Evolutionary conservation across 2,329 filamentous ascomycete species (phyloP).

Genomic region (Epichloe sylvatica): DNA sequence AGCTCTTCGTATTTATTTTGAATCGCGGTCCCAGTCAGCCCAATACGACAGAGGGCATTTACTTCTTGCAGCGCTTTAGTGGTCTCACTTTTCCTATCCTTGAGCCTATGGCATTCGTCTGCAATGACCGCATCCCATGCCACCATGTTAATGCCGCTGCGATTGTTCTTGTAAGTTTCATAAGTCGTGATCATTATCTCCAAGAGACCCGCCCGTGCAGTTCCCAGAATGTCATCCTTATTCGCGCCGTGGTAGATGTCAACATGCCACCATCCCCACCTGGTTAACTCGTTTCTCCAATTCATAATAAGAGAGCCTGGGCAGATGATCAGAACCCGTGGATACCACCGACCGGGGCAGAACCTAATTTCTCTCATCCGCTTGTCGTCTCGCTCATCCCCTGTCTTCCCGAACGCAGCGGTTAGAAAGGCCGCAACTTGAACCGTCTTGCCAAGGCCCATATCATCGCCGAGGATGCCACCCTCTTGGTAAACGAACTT

Average conservation of each 20-base stretch:
- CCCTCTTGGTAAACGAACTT: conserved; percentile 85
- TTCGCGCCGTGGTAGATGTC: conserved; percentile 62
- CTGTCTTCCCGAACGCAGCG: conserved; percentile 86
- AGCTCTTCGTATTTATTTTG: conserved; percentile 97
- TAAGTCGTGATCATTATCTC: conserved; percentile 96
- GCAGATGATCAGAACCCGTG: conserved; percentile 67
- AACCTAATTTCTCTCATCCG: conserved; percentile 76
- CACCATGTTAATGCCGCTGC: conserved; percentile 62
- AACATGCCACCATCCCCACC: conserved; percentile 94
- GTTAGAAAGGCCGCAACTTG: conserved; percentile 89
- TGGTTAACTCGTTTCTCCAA: conserved; percentile 72
- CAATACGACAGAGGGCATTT: conserved; percentile 84
- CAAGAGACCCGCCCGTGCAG: conserved; percentile 60
- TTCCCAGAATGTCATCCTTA: conserved; percentile 56
- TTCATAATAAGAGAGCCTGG: conserved; percentile 81
- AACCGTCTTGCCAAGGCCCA: conserved; percentile 94
- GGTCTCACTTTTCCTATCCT: conserved; percentile 51
- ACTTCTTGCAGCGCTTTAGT: conserved; percentile 80
- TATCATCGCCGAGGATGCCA: conserved; percentile 86
- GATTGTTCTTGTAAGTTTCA: conserved; percentile 69
- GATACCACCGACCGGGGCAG: conserved; percentile 54
- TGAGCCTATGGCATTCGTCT: conserved; percentile 85
- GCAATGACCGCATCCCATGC: conserved; percentile 90
- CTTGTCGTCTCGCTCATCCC: conserved; percentile 71
- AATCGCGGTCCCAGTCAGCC: conserved; percentile 87